Base-by-base conservation (phyloP, 2,329 filamentous ascomycete species). In the Verticillium klebahnii region DNA sequence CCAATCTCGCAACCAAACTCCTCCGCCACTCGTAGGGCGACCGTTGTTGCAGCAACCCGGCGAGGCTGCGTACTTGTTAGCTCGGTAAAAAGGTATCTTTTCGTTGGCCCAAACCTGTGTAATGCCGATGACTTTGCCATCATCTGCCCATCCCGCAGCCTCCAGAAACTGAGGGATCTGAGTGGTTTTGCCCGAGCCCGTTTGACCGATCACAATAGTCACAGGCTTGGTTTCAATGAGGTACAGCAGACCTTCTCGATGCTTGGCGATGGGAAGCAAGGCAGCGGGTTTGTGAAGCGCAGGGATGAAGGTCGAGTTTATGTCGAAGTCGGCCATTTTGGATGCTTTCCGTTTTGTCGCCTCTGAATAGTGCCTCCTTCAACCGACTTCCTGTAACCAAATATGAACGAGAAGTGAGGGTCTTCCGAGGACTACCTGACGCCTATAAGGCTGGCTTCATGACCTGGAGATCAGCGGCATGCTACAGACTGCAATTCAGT, bases 151-250 rank as follows among this genome's bases (percentile, higher is more conserved):
- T 75, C 94, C 94, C 70, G 90, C 91, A 68, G 91, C 83, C 62
- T 96, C 89, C 14, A 98, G 83, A 69, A 90, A 98, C 69, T 97
- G 94, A 1, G 95, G 95, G 54, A 98, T 89, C 72, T 98, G 95
- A 0, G 95, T 98, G 1, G 93, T 97, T 77, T 98, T 98, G 52
- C 94, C 93, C 29, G 91, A 96, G 4, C 95, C 95, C 1, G 95
- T 98, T 72, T 97, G 93, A 9, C 94, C 95, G 60, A 98, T 88
- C 14, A 98, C 87, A 58, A 98, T 92, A 0, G 91, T 94, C 62
- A 98, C 89, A 0, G 91, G 89, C 66, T 87, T 86, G 8, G 86
- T 93, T 73, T 98, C 94, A 62, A 97, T 85, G 15, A 93, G 83
- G 75, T 97, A 98, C 2, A 97, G 83, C 1, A 99, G 80, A 60